Base-by-base conservation (phyloP, 2,329 filamentous ascomycete species). In the Alternaria metachromatica region DNA sequence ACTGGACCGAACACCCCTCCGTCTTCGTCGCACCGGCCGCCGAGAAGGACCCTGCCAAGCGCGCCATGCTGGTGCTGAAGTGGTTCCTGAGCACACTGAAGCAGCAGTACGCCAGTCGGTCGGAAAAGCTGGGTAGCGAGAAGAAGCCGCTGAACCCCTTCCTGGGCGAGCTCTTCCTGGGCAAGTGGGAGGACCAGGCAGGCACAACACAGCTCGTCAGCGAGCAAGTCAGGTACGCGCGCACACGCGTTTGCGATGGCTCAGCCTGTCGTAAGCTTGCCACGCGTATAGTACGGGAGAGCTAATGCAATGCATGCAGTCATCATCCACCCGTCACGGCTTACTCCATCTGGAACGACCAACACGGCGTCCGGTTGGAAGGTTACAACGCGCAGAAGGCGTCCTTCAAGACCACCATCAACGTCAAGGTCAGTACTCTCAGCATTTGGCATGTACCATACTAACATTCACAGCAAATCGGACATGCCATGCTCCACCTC, bases 61-160 rank as follows among this genome's bases (percentile, higher is more conserved):
- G 95, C 65, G 90, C 93, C 20, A 82, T 97, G 70, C 85, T 95
- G 33, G 95, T 98, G n/a, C 84, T 97, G 73, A 96, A 95, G 81
- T 98, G 95, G 95, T 98, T 97, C 83, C 83, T 98, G 59, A 94
- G 90, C 75, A 97, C 94, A 4, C 85, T 98, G 56, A 97, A 96
- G 84, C 93, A 96, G 81, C 93, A 97, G 79, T 91, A 91, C 78
- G 87, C 86, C 72, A 89, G 85, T 72, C 84, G 88, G 63, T 96
- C 92, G 77, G 94, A 97, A 78, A 89, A 90, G 79, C 81, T 89
- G 68, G 94, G 93, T 54, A 96, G 93, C 76, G 95, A 97, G 85
- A 98, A 98, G 89, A 99, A 98, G 85, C 95, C 95, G 3, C 83
- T 99, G 63, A 98, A 99, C 78, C 96, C 96, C 0, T 98, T 99